Conservation (phyloP, 1,139 yeast species). For the Candida glucosophila region DNA sequence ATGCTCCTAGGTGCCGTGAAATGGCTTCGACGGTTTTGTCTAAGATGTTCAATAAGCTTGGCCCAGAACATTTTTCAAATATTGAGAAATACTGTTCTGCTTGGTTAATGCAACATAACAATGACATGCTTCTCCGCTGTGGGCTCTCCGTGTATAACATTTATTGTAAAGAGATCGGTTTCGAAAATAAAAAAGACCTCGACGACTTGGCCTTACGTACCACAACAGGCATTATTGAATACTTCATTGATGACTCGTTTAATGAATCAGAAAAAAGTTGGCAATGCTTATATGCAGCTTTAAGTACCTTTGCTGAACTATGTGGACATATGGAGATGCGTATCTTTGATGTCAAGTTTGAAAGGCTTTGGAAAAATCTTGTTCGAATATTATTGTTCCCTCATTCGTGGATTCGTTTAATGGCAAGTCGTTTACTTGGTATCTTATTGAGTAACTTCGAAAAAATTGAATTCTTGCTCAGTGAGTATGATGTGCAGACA, state of each 20-base stretch:
- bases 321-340: constrained; percentile 20
- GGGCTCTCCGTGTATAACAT: constrained; percentile 71
- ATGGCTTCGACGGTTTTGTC: constrained; percentile 65
- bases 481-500: constrained; percentile 44
- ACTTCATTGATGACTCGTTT: constrained; percentile 9
- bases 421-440: constrained; percentile 56
- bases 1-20: constrained; percentile 74
- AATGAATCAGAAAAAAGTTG: constrained; percentile 40
- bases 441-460: constrained; percentile 36
- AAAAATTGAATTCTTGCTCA: constrained; percentile 21
- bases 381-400: constrained; percentile 64
- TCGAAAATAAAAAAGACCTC: constrained; percentile 25
- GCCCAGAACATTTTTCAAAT: constrained; percentile 23
- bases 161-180: constrained; percentile 44
- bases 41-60: constrained; percentile 46
- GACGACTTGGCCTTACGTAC: constrained; percentile 31
- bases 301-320: constrained; percentile 44
- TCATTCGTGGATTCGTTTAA: constrained; percentile 84
- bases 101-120: constrained; percentile 59
- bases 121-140: constrained; percentile 56
- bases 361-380: constrained; percentile 42
- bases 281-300: constrained; percentile 68
- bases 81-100: constrained; percentile 53
- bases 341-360: constrained; percentile 22
- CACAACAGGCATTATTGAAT: constrained; percentile 28